A percentile compares a stretch with the other conserved stretches of the same genome.
Evolutionary conservation across 2,329 filamentous ascomycete genomes (phyloP).

Genomic region (Cladosporium sp.): DNA sequence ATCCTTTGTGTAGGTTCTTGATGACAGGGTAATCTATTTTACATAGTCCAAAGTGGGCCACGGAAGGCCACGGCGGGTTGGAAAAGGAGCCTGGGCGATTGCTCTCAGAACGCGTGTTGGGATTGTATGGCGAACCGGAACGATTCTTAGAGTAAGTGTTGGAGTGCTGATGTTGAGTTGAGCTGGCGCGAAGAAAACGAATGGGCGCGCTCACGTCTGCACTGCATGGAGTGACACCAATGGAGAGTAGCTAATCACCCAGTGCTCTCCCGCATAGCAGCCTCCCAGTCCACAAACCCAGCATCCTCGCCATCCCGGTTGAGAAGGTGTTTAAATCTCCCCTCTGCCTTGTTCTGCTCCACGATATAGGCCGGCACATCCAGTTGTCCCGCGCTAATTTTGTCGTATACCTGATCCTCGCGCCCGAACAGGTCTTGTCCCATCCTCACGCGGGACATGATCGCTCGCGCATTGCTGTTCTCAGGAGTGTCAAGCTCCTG

Average conservation of each 20-base stretch:
- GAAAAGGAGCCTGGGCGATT: too few species aligned
- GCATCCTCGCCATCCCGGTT: conserved; percentile 43
- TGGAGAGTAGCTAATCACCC: neutral
- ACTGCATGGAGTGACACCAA: too few species aligned
- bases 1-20: too few species aligned
- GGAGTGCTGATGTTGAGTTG: too few species aligned
- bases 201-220: too few species aligned
- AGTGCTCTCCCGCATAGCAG: neutral
- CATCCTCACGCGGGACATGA: conserved; percentile 53
- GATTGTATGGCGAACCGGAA: too few species aligned
- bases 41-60: too few species aligned
- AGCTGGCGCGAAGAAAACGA: too few species aligned
- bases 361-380: conserved; percentile 55
- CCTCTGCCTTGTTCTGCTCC: conserved; percentile 27
- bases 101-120: too few species aligned
- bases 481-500: conserved; percentile 52
- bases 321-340: conserved; percentile 42
- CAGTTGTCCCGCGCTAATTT: conserved; percentile 49
- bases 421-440: conserved; percentile 60
- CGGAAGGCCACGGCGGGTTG: too few species aligned
- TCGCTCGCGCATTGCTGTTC: conserved; percentile 51
- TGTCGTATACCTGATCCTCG: conserved; percentile 53
- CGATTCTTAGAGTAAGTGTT: too few species aligned
- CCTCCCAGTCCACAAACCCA: conserved; percentile 36
- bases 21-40: too few species aligned